Base-by-base conservation (phyloP, 352 stramenopile species). In the Globisporangium rhizosaccharum region DNA sequence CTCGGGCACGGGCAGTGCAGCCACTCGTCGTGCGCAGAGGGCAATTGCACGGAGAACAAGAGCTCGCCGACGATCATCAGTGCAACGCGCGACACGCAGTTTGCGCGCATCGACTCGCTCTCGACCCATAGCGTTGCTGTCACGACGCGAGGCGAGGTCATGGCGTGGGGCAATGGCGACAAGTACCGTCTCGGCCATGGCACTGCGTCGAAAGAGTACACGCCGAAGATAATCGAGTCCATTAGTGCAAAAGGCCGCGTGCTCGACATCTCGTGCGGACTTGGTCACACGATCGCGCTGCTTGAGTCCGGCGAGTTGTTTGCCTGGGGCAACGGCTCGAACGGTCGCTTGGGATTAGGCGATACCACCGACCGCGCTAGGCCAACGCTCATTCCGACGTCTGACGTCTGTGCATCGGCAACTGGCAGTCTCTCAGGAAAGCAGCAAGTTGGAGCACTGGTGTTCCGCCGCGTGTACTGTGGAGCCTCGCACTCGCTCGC, bases 41-140 rank as follows among this genome's bases (percentile, higher is more conserved):
- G 72, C 2, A 91, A 92, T 33, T 94, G 85, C 51, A 92, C 83
- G 0, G 85, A 94, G 57, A 94, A 94, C 68, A 94, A 94, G 53
- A 68, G 42, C 30, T 63, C 75, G 0, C 82, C 85, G 2, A 92
- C 81, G 7, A 66, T 88, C 45, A 72, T 94, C 58, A 67, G 61
- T 1, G 75, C 81, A 1, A 88, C 72, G 2, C 69, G 64, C 12
- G 81, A 81, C 33, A 25, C 81, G 14, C 48, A 69, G 6, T 86
- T 92, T 33, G 53, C 65, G 1, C 88, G 85, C 53, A 85, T 94
- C n/a, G 82, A 91, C 48, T 92, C 85, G 20, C 66, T 94, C 1
- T 94, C 85, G 9, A 94, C 85, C 0, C 85, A 95, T 51, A 91
- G 82, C 48, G 79, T 92, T 12, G 84, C 78, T 0, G 81, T 93